These are phyloP conservation scores for Zymoseptoria brevis DNA, from an alignment of 2,329 filamentous ascomycete species.

Conservation along the genomic window DNA sequence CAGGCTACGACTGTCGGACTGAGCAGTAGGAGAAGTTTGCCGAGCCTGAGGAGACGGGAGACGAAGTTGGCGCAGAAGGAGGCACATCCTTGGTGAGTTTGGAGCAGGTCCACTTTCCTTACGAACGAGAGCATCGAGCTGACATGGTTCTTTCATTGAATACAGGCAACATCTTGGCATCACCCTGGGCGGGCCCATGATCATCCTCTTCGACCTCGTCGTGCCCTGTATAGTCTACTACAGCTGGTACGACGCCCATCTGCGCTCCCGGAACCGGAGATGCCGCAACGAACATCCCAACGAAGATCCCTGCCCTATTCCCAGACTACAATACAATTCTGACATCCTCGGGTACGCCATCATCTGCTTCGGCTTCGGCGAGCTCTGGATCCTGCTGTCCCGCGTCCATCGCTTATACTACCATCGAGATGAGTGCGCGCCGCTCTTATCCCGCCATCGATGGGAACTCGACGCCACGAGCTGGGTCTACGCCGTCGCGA, in stretches of 20 bases:
- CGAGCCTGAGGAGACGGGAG: conserved; percentile 17
- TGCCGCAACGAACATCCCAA: conserved; percentile 14
- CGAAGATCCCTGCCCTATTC: conserved; percentile 15
- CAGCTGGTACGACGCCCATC: conserved; percentile 21
- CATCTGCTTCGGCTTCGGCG: conserved; percentile 25
- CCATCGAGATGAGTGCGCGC: conserved; percentile 24
- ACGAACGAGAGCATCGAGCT: not conserved
- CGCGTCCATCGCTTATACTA: conserved; percentile 22
- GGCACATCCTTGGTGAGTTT: conserved; percentile 18
- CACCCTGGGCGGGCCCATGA: conserved; percentile 25
- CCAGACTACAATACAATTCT: conserved; percentile 20
- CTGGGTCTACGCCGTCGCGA: conserved; percentile 26
- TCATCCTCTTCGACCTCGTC: conserved; percentile 26
- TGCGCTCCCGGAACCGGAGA: conserved; percentile 9
- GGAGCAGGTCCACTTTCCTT: not conserved
- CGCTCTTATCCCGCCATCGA: conserved; percentile 21
- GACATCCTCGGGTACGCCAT: conserved; percentile 26
- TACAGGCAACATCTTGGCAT: conserved; percentile 19
- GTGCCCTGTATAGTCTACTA: conserved; percentile 29
- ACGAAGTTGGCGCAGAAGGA: conserved; percentile 23
- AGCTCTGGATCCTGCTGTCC: conserved; percentile 27
- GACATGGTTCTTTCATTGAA: not conserved
- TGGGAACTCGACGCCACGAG: conserved; percentile 29
- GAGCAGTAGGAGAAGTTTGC: conserved; percentile 11
- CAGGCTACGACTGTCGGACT: not conserved